Evolutionary conservation across 2,329 filamentous ascomycete species (phyloP).

Genomic region (Chalaropsis ovoidea): DNA sequence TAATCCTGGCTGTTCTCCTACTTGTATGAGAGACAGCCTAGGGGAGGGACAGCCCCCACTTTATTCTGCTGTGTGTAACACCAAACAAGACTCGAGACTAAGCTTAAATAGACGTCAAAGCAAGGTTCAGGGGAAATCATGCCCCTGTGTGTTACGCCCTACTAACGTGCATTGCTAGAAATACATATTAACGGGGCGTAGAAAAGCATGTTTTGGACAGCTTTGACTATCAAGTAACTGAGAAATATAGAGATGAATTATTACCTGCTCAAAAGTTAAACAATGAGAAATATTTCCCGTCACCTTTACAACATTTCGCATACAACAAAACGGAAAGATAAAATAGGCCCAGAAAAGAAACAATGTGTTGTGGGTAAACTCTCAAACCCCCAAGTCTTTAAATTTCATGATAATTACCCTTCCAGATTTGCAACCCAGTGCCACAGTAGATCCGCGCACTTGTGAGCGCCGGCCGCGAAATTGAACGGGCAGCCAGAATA

Average conservation of each 20-base stretch:
- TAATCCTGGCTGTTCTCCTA: too few relatives aligned
- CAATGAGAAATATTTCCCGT: too few relatives aligned
- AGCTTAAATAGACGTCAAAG: not conserved
- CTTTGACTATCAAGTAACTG: too few relatives aligned
- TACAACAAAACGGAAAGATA: too few relatives aligned
- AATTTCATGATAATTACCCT: not conserved
- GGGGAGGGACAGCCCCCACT: too few relatives aligned
- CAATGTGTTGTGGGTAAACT: too few relatives aligned
- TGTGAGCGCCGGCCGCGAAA: not conserved
- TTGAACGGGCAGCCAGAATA: not conserved
- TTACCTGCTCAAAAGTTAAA: too few relatives aligned
- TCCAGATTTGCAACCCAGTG: not conserved
- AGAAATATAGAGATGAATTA: too few relatives aligned
- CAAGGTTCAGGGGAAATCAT: not conserved
- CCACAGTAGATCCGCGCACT: not conserved
- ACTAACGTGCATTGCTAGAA: not conserved
- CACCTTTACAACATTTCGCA: too few relatives aligned
- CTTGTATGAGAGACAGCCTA: too few relatives aligned
- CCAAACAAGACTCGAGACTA: not conserved
- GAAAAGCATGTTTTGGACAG: too few relatives aligned
- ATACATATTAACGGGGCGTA: not conserved
- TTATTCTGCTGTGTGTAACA: not conserved
- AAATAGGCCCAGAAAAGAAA: too few relatives aligned
- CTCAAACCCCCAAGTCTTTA: not conserved
- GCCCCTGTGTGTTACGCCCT: not conserved